Base-by-base conservation (phyloP, 257 asterid genomes). In the Linaria vulgaris region DNA sequence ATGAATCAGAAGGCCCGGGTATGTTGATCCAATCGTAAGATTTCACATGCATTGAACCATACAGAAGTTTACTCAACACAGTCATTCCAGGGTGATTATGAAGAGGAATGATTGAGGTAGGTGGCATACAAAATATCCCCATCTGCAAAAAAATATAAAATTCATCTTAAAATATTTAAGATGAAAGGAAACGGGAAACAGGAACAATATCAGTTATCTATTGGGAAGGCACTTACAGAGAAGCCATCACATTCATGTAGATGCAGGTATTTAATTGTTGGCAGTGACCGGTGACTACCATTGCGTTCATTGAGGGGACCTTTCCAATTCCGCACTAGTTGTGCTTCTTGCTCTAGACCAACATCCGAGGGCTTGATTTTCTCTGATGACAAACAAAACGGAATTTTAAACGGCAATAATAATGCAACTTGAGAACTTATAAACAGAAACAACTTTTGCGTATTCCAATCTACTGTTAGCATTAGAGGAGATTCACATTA, bases 31-130 rank as follows among this genome's bases (percentile, higher is more conserved):
- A 94, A 71, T 94, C 99, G 67, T 85, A 94, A 70, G 97, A 85
- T 71, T 83, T 84, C 76, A 90, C 99, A 38, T 83, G 83, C 21
- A 87, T 56, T 51, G 97, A 73, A 76, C 99, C 99, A 69, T 87
- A 94, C 64, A 94, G 71, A 69, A 94, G 97, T 88, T 94, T 94
- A 83, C 99, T 94, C 76, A 94, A 82, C 70, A 94, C 99, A 49
- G 99, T 94, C 99, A 94, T 94, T 68, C 97, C 99, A 68, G 99
- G 99, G 78, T 94, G 99, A 68, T 94, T 94, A 74, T 94, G 99
- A 71, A 94, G 90, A 17, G 99, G 99, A 74, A 94, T 94, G 73
- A 94, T 58, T 6, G 99, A 90, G 63, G 95, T 77, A 69, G 97
- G 83, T 44, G 99, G 99, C 99, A 94, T 90, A 76, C 85, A 78